Evolutionary conservation across 129 eudicot species (phyloP), one percentile per base, ranked within the genome.

Genomic region (Scalesia atractyloides): DNA sequence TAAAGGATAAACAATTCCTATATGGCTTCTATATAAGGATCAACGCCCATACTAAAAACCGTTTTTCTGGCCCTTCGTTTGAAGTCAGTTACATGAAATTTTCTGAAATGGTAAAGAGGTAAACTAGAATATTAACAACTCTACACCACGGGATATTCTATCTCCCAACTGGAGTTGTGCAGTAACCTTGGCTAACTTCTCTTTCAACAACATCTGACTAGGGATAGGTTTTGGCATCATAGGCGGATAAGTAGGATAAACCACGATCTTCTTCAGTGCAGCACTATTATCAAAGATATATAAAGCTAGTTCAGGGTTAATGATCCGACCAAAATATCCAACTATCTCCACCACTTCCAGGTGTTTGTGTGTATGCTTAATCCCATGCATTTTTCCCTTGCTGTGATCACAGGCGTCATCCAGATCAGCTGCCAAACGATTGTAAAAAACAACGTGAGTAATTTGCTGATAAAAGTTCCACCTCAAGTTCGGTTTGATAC

Each of bases 301-400:
- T 73, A 72, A 52, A 3, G 30, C 80, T n/a, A 84, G 71, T 69
- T 84, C 85, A 44, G 64, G 59, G 59, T 84, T 82, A 77, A 80
- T 73, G 4, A 49, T 47, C 17, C 88, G 82, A 1, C 88, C 85
- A 58, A 52, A 80, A 67, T 70, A 84, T 47, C 88, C 88, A 36
- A 8, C 33, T 64, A 84, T 67, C 73, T 84, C 80, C 36, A 80
- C 85, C 70, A 53, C 17, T 68, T 72, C 72, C 51, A 80, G 74
- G 77, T 53, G 69, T 24, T 70, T 34, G 37, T 76, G 88, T 22
- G 63, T 34, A 64, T 47, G 61, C 66, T 69, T 73, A 15, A 64
- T 61, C 46, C 71, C 77, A 5, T 51, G 50, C 72, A 63, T 70
- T 54, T 65, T 64, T 66, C 68, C 64, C 72, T 74, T 71, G 57